Conservation (phyloP, 192 early-diverging fungal species). For the Pecoramyces ruminantium region DNA sequence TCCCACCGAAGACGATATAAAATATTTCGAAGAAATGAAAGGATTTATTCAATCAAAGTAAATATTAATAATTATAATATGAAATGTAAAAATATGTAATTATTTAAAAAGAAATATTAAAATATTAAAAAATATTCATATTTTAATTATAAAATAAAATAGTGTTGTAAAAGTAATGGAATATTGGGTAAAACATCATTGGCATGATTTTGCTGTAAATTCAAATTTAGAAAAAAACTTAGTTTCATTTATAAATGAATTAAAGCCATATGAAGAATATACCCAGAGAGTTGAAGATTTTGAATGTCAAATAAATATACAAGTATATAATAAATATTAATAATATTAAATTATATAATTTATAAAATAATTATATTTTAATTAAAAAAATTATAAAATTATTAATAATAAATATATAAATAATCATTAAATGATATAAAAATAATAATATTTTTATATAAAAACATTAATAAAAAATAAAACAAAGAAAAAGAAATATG, state of each 20-base stretch:
- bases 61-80: too few relatives aligned
- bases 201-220: constrained; percentile 37
- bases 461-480: too few relatives aligned
- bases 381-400: too few relatives aligned
- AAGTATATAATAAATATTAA: too few relatives aligned
- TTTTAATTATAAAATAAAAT: background rate
- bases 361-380: too few relatives aligned
- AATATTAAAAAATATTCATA: too few relatives aligned
- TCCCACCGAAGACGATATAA: background rate
- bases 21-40: background rate
- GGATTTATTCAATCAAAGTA: background rate
- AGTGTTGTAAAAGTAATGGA: constrained; percentile 21
- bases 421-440: too few relatives aligned
- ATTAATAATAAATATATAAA: too few relatives aligned
- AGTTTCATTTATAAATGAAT: constrained; percentile 18
- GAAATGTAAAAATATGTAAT: too few relatives aligned
- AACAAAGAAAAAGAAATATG: constrained; percentile 17
- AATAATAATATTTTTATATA: too few relatives aligned
- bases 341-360: too few relatives aligned
- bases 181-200: constrained; percentile 31
- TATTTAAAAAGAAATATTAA: too few relatives aligned
- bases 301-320: constrained; percentile 13
- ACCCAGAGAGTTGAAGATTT: constrained; percentile 4
- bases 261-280: background rate
- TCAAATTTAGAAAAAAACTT: constrained; percentile 19